A percentile compares a stretch with the other conserved stretches of the same genome.
Conservation (phyloP, 371 early-diverging fungal species). For the Mucor irregularis region DNA sequence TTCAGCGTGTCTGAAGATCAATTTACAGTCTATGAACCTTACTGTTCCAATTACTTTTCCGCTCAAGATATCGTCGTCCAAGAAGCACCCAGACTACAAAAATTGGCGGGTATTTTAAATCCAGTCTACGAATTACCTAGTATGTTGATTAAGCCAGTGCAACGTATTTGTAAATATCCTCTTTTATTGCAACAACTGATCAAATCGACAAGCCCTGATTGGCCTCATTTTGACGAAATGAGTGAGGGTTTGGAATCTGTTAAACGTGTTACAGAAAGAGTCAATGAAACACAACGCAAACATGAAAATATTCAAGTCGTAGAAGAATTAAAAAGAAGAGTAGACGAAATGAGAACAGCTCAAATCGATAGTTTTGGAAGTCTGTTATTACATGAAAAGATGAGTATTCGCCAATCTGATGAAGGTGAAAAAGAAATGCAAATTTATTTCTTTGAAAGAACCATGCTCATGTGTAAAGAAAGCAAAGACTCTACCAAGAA, state of each 20-base stretch:
- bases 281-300: constrained; percentile 90
- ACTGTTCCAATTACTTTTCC: constrained; percentile 86
- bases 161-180: constrained; percentile 97
- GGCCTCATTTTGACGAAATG: constrained; percentile 76
- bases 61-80: constrained; percentile 65
- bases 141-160: constrained; percentile 95
- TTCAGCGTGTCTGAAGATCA: constrained; percentile 79
- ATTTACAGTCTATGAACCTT: constrained; percentile 91
- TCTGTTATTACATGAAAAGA: constrained; percentile 80
- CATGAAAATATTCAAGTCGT: constrained; percentile 83
- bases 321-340: constrained; percentile 71
- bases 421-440: constrained; percentile 77
- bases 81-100: constrained; percentile 51
- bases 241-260: constrained; percentile 77
- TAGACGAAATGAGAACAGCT: constrained; percentile 48
- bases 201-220: constrained; percentile 70
- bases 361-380: constrained; percentile 71
- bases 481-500: constrained; percentile 38
- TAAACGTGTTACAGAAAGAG: constrained; percentile 83
- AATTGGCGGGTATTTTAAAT: constrained; percentile 72
- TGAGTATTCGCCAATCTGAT: constrained; percentile 63
- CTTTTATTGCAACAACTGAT: constrained; percentile 83
- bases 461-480: constrained; percentile 78
- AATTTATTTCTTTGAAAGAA: constrained; percentile 87
- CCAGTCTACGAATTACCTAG: constrained; percentile 85